Evolutionary conservation across 2,329 filamentous ascomycete genomes (phyloP), one percentile per base, ranked within the genome.

Genomic region (Stachybotrys chartarum): DNA sequence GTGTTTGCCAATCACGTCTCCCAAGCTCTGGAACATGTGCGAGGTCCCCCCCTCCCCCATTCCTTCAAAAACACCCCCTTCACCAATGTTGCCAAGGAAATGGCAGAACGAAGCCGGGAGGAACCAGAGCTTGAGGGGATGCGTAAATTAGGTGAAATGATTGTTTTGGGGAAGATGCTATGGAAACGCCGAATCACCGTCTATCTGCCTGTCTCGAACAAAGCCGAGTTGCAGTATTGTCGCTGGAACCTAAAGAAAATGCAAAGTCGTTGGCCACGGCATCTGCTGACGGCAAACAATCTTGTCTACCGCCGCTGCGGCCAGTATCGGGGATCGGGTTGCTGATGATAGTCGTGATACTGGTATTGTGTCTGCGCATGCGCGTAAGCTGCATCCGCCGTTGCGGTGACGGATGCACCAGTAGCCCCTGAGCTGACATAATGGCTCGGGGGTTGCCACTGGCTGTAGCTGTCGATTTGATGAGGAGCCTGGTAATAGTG

Each of bases 301-400:
- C 39, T 12, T 2, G 3, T 44, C 39, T 44, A 44, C 24, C 44
- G 50, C 7, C 31, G 24, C 12, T 54, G 54, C n/a, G 55, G 53
- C 59, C 57, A 60, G 57, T 60, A 62, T 30, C 59, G 55, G 31
- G 60, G 57, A 42, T 64, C 62, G n/a, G 52, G 18, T 11, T 42
- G 50, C 11, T 57, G 51, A 35, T 63, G 62, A 14, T 62, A 56
- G 32, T 53, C 55, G 11, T 56, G 24, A 55, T 66, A 64, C 30
- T 66, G 61, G 53, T 59, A 59, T 49, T 60, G 55, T 44, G 57
- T 52, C 50, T 60, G 55, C 46, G 57, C 52, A 48, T 60, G 62
- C n/a, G 52, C 52, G 14, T 64, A 62, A 8, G 8, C 32, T 24
- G 32, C 12, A 16, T 35, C 50, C 14, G 50, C 32, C 32, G 58